Percentiles rank a stretch among this genome's conserved stretches.
Conservation (phyloP, 345 rosid genomes). For the Eucalyptus melliodora region DNA sequence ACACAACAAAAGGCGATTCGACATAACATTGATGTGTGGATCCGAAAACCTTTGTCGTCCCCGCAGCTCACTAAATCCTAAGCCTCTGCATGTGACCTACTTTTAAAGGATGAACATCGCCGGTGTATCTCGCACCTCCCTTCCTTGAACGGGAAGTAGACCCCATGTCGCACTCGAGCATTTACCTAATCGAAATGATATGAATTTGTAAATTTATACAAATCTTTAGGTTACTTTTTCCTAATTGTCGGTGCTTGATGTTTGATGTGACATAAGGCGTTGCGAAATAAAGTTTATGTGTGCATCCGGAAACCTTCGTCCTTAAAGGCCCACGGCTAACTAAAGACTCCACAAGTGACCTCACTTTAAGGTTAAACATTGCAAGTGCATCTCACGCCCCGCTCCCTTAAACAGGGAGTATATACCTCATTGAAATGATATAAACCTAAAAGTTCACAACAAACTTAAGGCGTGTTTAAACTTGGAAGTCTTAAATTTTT, state of each 20-base stretch:
- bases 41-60: not conserved
- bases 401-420: not conserved
- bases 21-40: not conserved
- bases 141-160: not conserved
- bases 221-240: no score
- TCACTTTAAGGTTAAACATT: not conserved
- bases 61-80: not conserved
- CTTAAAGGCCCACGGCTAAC: not conserved
- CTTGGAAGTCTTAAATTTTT: not conserved
- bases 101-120: not conserved
- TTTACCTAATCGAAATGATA: not conserved
- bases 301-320: accelerated
- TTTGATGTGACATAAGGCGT: not conserved
- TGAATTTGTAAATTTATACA: no score
- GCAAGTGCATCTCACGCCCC: not conserved
- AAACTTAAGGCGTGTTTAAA: not conserved
- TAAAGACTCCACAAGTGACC: not conserved
- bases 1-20: accelerated
- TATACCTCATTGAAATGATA: not conserved
- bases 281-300: not conserved
- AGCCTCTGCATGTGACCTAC: not conserved
- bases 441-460: not conserved
- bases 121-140: not conserved
- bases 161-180: not conserved
- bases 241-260: accelerated